These are phyloP conservation scores for Salix viminalis DNA, from an alignment of 345 rosid species.

Conservation along the genomic window DNA sequence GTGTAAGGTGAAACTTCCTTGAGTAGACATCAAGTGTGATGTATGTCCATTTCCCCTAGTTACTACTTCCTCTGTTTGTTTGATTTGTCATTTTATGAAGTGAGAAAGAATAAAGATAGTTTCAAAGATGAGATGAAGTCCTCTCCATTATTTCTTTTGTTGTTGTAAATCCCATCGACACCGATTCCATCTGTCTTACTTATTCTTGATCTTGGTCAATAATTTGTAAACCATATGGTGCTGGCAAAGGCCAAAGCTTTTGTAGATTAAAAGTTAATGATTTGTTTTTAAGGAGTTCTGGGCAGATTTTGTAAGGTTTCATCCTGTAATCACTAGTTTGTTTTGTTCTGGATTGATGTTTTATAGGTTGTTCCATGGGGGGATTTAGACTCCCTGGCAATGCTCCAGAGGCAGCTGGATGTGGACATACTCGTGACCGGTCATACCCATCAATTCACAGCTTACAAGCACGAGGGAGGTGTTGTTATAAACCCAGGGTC, in stretches of 20 bases:
- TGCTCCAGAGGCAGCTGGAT: conserved; percentile 92
- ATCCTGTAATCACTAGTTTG: not conserved
- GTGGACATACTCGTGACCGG: conserved; percentile 96
- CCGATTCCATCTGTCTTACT: not conserved
- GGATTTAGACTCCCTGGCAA: conserved; percentile 84
- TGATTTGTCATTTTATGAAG: not conserved
- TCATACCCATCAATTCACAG: conserved; percentile 94
- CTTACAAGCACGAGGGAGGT: conserved; percentile 95
- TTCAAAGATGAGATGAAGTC: not conserved
- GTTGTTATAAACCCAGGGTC: conserved; percentile 95
- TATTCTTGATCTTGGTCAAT: not conserved
- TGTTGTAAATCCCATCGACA: not conserved
- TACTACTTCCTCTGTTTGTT: not conserved
- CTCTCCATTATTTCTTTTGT: not conserved
- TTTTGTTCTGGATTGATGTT: not conserved
- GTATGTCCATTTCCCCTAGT: not conserved
- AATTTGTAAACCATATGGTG: not conserved
- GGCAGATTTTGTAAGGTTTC: not conserved
- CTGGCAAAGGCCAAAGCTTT: not conserved
- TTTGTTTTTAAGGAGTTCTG: not conserved
- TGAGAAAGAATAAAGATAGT: not conserved
- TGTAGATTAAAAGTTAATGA: not conserved
- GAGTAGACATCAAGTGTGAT: not conserved
- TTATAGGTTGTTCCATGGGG: conserved; percentile 94
- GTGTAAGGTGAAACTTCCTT: not conserved